Percentiles rank a stretch among this genome's conserved stretches.
These are phyloP conservation scores for Dryas drummondii DNA, from an alignment of 306 rosid genomes.

Conservation along the genomic window DNA sequence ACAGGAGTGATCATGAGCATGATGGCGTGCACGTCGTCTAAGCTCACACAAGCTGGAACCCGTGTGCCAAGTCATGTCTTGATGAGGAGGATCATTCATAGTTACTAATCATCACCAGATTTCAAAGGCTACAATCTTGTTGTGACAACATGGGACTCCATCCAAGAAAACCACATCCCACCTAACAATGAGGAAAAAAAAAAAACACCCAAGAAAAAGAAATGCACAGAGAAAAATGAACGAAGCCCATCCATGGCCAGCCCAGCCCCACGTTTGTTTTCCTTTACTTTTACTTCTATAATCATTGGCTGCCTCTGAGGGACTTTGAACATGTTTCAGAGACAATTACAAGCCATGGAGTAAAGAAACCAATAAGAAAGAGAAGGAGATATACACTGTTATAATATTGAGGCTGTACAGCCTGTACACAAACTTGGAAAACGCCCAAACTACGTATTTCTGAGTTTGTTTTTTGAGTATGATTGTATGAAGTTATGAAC, in stretches of 20 bases:
- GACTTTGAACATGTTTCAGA: not conserved
- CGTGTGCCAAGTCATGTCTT: constrained; percentile 7
- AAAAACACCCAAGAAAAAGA: not conserved
- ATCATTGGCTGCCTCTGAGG: not conserved
- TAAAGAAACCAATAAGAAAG: not conserved
- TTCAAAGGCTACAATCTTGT: constrained; percentile 12
- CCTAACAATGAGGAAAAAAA: not conserved
- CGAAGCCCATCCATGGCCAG: not conserved
- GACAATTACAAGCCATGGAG: not conserved
- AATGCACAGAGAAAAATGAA: constrained; percentile 1
- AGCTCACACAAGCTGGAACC: not conserved
- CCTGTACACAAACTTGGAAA: not conserved
- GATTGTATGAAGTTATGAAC: not conserved
- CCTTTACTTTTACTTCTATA: constrained; percentile 4
- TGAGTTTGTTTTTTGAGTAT: not conserved
- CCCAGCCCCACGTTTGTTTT: not conserved
- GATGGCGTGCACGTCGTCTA: constrained; percentile 23
- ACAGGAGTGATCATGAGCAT: not conserved
- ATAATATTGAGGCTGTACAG: constrained; percentile 11
- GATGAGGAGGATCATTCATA: not conserved
- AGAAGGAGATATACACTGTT: not conserved
- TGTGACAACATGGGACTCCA: not conserved
- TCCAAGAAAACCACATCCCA: constrained; percentile 3
- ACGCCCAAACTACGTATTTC: not conserved
- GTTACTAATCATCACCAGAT: not conserved